Conservation (phyloP, 768 basidiomycete genomes). For the Heimioporus sp. region DNA sequence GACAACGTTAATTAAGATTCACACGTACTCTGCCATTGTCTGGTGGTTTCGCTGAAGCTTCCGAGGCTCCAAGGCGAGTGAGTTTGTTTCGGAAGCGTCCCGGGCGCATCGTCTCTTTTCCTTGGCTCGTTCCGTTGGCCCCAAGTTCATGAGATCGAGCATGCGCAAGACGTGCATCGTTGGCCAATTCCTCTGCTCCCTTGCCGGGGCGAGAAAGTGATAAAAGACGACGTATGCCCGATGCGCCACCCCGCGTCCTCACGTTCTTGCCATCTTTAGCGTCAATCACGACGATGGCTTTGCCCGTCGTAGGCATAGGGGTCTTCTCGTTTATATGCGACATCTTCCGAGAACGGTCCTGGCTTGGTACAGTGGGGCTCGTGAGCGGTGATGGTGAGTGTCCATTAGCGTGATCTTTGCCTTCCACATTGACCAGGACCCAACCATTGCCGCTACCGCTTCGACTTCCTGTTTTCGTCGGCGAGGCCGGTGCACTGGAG, state of each 20-base stretch:
- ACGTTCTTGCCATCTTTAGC: slow-evolving; percentile 43
- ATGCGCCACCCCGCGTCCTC: slow-evolving; percentile 26
- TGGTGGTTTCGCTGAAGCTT: slow-evolving; percentile 28
- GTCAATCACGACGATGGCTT: slow-evolving; percentile 61
- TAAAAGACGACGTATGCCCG: slow-evolving; percentile 31
- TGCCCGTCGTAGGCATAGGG: slow-evolving; percentile 50
- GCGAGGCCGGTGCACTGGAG: slow-evolving; percentile 28
- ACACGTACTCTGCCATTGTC: slow-evolving; percentile 36
- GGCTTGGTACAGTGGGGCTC: slow-evolving; percentile 28
- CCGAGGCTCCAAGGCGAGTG: slow-evolving; percentile 25
- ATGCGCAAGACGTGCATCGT: slow-evolving; percentile 23
- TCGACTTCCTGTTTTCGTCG: slow-evolving; percentile 32
- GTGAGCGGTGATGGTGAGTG: slow-evolving; percentile 22
- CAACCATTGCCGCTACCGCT: slow-evolving; percentile 53
- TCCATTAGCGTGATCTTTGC: slow-evolving; percentile 31
- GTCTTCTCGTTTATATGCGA: slow-evolving; percentile 27
- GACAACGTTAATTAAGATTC: slow-evolving; percentile 30
- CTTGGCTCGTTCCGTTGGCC: slow-evolving; percentile 17
- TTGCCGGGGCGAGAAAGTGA: slow-evolving; percentile 31
- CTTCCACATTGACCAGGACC: slow-evolving; percentile 65
- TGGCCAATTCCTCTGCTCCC: slow-evolving; percentile 28
- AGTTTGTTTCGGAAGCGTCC: slow-evolving; percentile 31
- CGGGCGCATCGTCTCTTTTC: slow-evolving; percentile 20
- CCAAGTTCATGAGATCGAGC: slow-evolving; percentile 27
- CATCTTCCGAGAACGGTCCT: slow-evolving; percentile 27